A percentile compares a stretch with the other conserved stretches of the same genome.
phyloP scores from a whole-genome alignment of 2,329 filamentous ascomycete species.

The Biscogniauxia mediterranea region DNA sequence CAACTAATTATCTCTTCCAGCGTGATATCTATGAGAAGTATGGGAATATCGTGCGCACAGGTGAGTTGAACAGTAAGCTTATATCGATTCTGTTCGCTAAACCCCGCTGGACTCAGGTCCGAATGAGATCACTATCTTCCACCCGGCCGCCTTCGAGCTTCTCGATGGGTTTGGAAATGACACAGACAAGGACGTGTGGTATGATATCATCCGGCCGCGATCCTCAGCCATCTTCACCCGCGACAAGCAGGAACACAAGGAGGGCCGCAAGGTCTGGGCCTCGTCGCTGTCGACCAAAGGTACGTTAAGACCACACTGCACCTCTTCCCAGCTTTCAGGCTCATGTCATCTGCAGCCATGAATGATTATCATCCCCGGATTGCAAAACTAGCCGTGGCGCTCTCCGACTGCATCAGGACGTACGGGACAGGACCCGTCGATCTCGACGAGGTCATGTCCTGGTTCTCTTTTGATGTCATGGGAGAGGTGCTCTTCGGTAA shows the following conservation, averaged over 20 bases:
- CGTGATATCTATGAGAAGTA: conserved; percentile 16
- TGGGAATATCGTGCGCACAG: conserved; percentile 19
- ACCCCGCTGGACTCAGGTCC: conserved; percentile 10
- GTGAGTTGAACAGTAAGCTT: conserved; percentile 4
- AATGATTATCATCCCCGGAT: conserved; percentile 20
- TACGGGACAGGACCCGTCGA: conserved; percentile 9
- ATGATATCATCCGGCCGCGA: conserved; percentile 20
- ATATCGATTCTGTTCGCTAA: conserved; percentile 2
- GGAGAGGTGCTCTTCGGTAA: conserved; percentile 20
- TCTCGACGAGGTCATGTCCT: conserved; percentile 19
- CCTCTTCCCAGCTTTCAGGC: neutral
- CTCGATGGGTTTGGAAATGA: conserved; percentile 20
- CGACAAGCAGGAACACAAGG: conserved; percentile 15
- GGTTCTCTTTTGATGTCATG: conserved; percentile 21
- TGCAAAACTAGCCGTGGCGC: conserved; percentile 7
- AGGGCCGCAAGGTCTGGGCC: conserved; percentile 18
- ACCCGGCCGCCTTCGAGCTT: conserved; percentile 15
- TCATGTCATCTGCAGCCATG: conserved; percentile 8
- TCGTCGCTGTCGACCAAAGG: conserved; percentile 18
- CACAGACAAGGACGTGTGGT: conserved; percentile 22
- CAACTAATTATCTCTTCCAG: conserved; percentile 14
- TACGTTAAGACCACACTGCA: neutral
- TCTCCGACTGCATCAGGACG: conserved; percentile 11
- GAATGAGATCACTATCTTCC: conserved; percentile 20
- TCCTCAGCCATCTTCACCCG: conserved; percentile 22